Evolutionary conservation across 192 early-diverging fungal genomes (phyloP), one percentile per base, ranked within the genome.

Genomic region (Coemansia sp.): DNA sequence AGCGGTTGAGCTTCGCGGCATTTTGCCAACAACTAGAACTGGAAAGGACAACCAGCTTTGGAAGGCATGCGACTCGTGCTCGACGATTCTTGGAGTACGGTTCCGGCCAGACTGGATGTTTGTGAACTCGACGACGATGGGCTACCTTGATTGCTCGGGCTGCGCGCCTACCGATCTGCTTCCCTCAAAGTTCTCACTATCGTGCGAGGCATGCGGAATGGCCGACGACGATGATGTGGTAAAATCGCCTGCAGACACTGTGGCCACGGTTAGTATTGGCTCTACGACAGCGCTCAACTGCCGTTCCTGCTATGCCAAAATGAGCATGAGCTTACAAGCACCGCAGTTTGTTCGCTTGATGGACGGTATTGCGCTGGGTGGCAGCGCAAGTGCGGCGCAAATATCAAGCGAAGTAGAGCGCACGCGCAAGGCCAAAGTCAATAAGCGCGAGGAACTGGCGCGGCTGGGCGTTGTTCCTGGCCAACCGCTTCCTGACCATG

Each of bases 71-170:
- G 72, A 80, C 2, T 86, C 85, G 3, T 91, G 91, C 70, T 71
- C 85, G 15, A 71, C 82, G 0, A 72, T 86, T 0, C 15, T 92
- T 2, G 86, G 88, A 11, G 85, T 87, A 5, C 79, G 86, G 22
- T 92, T 85, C 74, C 81, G 90, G 15, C 84, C 88, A 9, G 87
- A 86, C 52, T 86, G 88, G 60, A 75, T 94, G 52, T 90, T 92
- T 64, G 61, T 70, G 27, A 79, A 75, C 20, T 82, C 85, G 0
- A 77, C 71, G 1, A 80, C 85, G 6, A 65, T 94, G 3, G 95
- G 95, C 8, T 92, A 86, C 53, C 66, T 96, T 27, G 93, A 96
- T 66, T 74, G 93, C 46, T 90, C 88, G 0, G 89, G 88, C 2
- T 92, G 90, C 50, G 76, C 80, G 0, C 84, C 90, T 2, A 85